phyloP scores from a whole-genome alignment of 345 rosid genomes.

The Eucalyptus sideroxylon region DNA sequence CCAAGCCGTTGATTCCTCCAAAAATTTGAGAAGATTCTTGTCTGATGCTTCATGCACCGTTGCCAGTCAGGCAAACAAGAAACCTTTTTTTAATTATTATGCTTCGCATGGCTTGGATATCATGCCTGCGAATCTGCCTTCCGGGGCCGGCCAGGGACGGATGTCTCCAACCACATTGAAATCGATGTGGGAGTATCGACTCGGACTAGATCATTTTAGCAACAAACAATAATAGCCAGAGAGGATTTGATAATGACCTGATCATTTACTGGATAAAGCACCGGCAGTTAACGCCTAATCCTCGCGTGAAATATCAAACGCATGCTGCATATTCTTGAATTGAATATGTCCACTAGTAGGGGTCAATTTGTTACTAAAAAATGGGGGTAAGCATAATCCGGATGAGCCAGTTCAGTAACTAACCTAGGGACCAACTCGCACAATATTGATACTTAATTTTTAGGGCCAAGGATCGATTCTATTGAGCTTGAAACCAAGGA shows the following conservation, averaged over 20 bases:
- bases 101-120: not conserved
- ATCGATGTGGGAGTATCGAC: not conserved
- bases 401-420: rapidly evolving
- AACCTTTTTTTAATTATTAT: not conserved
- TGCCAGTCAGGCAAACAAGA: not conserved
- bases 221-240: not conserved
- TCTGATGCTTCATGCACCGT: not conserved
- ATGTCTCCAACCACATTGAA: not conserved
- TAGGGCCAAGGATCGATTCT: too few relatives aligned
- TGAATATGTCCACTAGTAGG: not conserved
- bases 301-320: not conserved
- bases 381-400: too few relatives aligned
- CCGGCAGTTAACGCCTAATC: not conserved
- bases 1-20: not conserved
- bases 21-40: not conserved
- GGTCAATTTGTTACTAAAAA: not conserved
- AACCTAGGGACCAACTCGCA: rapidly evolving
- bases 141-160: not conserved
- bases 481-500: too few relatives aligned
- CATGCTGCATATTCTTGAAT: not conserved
- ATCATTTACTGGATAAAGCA: not conserved
- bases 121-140: not conserved
- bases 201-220: not conserved
- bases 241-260: not conserved
- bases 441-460: too few relatives aligned